Conservation (phyloP, 495 filamentous ascomycete species). For the Rostrohypoxylon terebratum region DNA sequence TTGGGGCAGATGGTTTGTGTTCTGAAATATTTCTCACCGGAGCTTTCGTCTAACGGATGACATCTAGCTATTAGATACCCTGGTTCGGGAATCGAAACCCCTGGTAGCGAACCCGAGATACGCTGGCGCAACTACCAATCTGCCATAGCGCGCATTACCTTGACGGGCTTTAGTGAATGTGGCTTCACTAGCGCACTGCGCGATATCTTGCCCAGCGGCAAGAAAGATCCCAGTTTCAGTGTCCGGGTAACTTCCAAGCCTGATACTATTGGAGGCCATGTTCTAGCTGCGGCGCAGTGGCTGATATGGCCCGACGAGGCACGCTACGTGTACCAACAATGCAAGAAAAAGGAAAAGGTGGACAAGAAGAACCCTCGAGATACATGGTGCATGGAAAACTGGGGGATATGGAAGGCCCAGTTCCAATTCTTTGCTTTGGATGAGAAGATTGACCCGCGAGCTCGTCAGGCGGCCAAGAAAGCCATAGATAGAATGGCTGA, state of each 20-base stretch:
- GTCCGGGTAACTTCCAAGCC: slow-evolving; percentile 15
- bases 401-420: slow-evolving; percentile 35
- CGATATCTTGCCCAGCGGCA: slow-evolving; percentile 29
- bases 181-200: slow-evolving; percentile 29
- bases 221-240: slow-evolving; percentile 29
- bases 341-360: slow-evolving; percentile 24
- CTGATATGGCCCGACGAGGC: slow-evolving; percentile 29
- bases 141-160: slow-evolving; percentile 26
- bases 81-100: slow-evolving; percentile 23
- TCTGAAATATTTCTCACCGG: neutral
- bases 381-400: slow-evolving; percentile 30
- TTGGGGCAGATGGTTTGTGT: slow-evolving; percentile 32
- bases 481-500: slow-evolving; percentile 13
- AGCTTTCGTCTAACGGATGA: neutral
- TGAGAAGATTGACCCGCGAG: slow-evolving; percentile 19
- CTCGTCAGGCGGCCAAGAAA: slow-evolving; percentile 14
- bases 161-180: slow-evolving; percentile 30
- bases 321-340: slow-evolving; percentile 32
- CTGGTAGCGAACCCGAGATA: slow-evolving; percentile 27
- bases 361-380: slow-evolving; percentile 34
- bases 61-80: slow-evolving; percentile 25
- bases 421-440: slow-evolving; percentile 20
- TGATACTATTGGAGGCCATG: slow-evolving; percentile 23
- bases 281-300: slow-evolving; percentile 30
- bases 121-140: slow-evolving; percentile 40